Conservation (phyloP, 164 flowering plant species). For the Macadamia integrifolia region DNA sequence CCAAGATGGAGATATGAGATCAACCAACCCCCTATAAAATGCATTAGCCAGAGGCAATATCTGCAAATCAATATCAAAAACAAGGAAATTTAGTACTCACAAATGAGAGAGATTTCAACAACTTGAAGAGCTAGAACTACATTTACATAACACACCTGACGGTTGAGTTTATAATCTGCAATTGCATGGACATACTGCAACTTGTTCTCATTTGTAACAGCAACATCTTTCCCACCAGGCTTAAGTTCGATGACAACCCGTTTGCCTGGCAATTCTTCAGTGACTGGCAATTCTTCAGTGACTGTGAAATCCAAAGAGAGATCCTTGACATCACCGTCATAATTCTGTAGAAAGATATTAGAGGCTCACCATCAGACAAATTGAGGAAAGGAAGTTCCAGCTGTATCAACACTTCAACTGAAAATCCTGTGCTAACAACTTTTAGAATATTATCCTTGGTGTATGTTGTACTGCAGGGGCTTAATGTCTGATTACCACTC, state of each 20-base stretch:
- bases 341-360: conserved; percentile 43
- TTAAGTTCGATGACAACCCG: conserved; percentile 70
- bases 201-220: conserved; percentile 92
- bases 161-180: conserved; percentile 95
- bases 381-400: neutral
- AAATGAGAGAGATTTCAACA: neutral
- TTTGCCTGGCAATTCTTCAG: conserved; percentile 79
- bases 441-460: too few relatives aligned
- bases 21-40: conserved; percentile 84
- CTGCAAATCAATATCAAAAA: conserved; percentile 42
- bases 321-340: conserved; percentile 84
- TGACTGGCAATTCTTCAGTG: conserved; percentile 83
- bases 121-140: neutral
- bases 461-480: too few relatives aligned
- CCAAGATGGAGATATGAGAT: conserved; percentile 92
- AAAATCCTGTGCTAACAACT: too few relatives aligned
- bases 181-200: conserved; percentile 95
- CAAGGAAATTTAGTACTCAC: neutral
- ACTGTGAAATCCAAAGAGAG: conserved; percentile 91
- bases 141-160: conserved; percentile 47
- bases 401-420: too few relatives aligned
- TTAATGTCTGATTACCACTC: too few relatives aligned
- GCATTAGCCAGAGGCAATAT: conserved; percentile 89
- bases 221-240: conserved; percentile 81
- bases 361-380: neutral